A percentile compares a stretch with the other conserved stretches of the same genome.
These are phyloP conservation scores for Puccinia horiana DNA, from an alignment of 1,284 basidiomycete genomes.

Conservation along the genomic window DNA sequence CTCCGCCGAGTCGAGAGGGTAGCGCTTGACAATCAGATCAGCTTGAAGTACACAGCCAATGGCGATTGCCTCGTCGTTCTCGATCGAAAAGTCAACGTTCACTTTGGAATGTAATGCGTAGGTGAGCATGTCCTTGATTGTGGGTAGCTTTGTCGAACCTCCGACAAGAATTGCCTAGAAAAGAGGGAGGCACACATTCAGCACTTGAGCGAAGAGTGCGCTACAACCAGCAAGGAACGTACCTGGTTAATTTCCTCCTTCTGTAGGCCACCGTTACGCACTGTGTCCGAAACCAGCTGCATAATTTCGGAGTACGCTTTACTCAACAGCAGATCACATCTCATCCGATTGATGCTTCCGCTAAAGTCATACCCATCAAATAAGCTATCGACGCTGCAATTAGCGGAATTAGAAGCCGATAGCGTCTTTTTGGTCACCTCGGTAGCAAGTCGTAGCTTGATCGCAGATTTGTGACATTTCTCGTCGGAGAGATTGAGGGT, in stretches of 20 bases:
- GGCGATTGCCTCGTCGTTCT: slow-evolving; percentile 86
- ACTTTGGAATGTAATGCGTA: slow-evolving; percentile 65
- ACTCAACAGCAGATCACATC: slow-evolving; percentile 84
- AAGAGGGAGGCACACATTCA: background rate
- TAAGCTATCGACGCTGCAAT: slow-evolving; percentile 86
- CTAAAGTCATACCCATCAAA: slow-evolving; percentile 94
- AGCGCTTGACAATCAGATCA: slow-evolving; percentile 65
- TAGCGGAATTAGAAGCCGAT: slow-evolving; percentile 80
- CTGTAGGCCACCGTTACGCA: slow-evolving; percentile 70
- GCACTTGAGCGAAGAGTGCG: background rate
- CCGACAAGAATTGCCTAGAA: slow-evolving; percentile 77
- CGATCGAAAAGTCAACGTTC: slow-evolving; percentile 63
- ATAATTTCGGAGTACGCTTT: slow-evolving; percentile 73
- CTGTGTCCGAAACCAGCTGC: slow-evolving; percentile 67
- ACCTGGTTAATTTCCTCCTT: slow-evolving; percentile 79
- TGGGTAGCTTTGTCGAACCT: slow-evolving; percentile 80
- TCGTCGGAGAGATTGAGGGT: slow-evolving; percentile 53
- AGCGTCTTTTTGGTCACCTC: slow-evolving; percentile 94
- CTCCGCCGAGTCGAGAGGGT: slow-evolving; percentile 61
- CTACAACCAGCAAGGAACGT: slow-evolving; percentile 31
- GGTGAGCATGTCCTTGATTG: slow-evolving; percentile 75
- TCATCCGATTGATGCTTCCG: slow-evolving; percentile 85
- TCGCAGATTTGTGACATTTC: slow-evolving; percentile 77
- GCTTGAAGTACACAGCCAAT: slow-evolving; percentile 87
- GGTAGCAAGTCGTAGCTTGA: slow-evolving; percentile 86